These are phyloP conservation scores for Rhodofomes roseus DNA, from an alignment of 1,284 basidiomycete species.

Conservation along the genomic window DNA sequence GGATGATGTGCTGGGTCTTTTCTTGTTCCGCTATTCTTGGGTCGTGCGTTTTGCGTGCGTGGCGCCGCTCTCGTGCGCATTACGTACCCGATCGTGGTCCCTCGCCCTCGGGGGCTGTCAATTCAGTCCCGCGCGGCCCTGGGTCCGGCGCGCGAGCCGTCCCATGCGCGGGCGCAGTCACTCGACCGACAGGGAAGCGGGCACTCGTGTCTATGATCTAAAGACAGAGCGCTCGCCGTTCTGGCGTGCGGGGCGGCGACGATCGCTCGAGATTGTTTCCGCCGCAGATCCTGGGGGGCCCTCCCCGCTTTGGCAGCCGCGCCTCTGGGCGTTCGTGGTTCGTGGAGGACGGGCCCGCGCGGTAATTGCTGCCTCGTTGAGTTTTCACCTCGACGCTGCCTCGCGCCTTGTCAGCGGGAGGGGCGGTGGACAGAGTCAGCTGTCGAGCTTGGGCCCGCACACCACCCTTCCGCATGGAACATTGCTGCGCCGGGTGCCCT, in stretches of 20 bases:
- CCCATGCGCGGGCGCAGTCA: background rate
- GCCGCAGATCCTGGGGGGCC: background rate
- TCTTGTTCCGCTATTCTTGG: background rate
- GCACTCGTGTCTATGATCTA: background rate
- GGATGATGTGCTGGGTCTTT: background rate
- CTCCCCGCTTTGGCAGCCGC: no score
- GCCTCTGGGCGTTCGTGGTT: no score
- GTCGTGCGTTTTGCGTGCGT: background rate
- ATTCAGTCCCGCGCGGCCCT: conserved; percentile 1
- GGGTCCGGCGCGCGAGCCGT: background rate
- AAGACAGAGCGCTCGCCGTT: background rate
- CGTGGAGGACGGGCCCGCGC: background rate
- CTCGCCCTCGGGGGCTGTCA: background rate
- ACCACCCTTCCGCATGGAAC: background rate
- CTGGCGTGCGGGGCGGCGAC: background rate
- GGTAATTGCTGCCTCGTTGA: background rate
- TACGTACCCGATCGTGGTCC: background rate
- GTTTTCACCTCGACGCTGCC: background rate
- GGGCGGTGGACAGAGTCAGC: background rate
- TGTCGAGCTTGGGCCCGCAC: background rate
- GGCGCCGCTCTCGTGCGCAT: background rate
- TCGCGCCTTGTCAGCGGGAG: background rate
- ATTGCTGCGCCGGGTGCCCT: background rate
- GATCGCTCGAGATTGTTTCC: background rate
- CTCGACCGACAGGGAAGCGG: background rate